Percentiles rank a stretch among this genome's conserved stretches.
phyloP scores from a whole-genome alignment of 2,329 filamentous ascomycete genomes.

The Colletotrichum sp. region DNA sequence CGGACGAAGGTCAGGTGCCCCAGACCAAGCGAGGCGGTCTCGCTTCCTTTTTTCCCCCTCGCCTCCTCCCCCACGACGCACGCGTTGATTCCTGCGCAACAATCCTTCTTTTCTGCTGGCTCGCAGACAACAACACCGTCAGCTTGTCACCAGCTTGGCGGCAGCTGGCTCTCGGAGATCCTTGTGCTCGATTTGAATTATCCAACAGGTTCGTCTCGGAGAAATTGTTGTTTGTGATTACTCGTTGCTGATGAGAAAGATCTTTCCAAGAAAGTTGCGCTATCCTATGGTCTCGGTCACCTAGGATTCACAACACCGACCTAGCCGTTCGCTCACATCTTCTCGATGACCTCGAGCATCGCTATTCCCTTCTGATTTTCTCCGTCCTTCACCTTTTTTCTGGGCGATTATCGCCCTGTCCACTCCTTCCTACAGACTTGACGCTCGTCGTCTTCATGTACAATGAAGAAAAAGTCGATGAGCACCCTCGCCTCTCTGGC shows the following conservation, averaged over 20 bases:
- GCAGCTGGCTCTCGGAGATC: neutral
- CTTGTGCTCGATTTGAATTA: neutral
- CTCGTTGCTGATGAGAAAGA: neutral
- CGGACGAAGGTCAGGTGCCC: neutral
- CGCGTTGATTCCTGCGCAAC: neutral
- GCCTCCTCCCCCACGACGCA: neutral
- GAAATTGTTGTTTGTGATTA: neutral
- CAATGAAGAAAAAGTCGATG: slow-evolving; percentile 14
- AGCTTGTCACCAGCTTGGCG: neutral
- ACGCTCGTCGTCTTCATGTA: neutral
- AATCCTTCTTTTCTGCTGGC: neutral
- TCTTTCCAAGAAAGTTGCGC: neutral
- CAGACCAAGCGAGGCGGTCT: neutral
- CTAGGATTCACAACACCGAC: neutral
- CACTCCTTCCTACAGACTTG: neutral
- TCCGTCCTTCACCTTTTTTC: neutral
- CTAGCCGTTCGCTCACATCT: neutral
- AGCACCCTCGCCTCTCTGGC: slow-evolving; percentile 9
- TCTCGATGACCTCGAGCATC: neutral
- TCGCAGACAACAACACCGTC: neutral
- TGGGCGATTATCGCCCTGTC: neutral
- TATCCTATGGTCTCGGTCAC: neutral
- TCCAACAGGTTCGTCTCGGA: neutral
- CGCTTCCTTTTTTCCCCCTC: neutral
- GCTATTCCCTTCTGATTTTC: neutral